Evolutionary conservation across 164 flowering plant genomes (phyloP), one percentile per base, ranked within the genome.

Genomic region (Vitis vinifera): DNA sequence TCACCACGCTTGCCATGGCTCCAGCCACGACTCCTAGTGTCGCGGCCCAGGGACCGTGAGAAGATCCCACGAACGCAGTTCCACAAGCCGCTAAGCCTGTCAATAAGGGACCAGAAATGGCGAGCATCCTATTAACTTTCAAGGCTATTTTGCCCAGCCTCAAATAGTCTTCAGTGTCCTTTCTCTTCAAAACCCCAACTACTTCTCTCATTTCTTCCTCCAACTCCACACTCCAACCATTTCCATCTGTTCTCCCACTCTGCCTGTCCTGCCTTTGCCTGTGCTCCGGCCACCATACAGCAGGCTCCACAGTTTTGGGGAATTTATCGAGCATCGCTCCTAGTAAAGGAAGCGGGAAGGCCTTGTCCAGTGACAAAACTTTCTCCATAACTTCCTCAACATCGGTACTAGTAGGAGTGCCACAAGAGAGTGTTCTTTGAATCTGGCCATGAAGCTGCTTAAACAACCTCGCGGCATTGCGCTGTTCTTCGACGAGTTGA

Each of bases 401-500:
- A 48, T 88, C 87, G 0, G 0, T n/a, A 1, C 19, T 37, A 2
- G 77, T 76, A 11, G 79, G 71, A 16, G 11, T 59, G 1, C 79
- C 52, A 23, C 82, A 51, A 13, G 84, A 59, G 0, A 89, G 62
- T 0, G 31, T 71, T 0, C 85, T 83, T 65, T 78, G 62, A 9
- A 89, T 75, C 29, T 83, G 65, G 6, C 17, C 1, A 14, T 76
- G 75, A 11, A 87, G 86, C 53, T 82, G 82, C 72, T 79, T 80
- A 78, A 86, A 89, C 78, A 87, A 55, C 64, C 92, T 82, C 0
- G 82, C 59, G 0, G 88, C 90, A 23, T 89, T 87, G 15, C 90
- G 59, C 61, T 91, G 97, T 65, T 89, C 93, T 74, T 89, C 91
- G 3, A 85, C 89, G 0, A 87, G 86, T 51, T 91, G 94, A 0